These are phyloP conservation scores for Penicillium goetzii DNA, from an alignment of 495 filamentous ascomycete genomes.

Conservation along the genomic window DNA sequence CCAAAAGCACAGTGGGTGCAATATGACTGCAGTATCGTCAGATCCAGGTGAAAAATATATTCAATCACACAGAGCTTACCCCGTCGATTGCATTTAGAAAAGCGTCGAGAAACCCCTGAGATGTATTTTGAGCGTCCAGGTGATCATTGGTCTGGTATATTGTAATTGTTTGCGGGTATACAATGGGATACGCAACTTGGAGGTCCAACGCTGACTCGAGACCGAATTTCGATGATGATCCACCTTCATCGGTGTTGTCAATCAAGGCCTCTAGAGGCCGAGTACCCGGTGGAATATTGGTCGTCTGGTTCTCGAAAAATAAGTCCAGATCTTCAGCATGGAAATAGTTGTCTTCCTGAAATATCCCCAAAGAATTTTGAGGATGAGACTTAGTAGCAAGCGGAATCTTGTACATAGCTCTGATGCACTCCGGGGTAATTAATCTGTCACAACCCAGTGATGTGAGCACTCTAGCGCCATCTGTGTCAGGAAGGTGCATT, in stretches of 20 bases:
- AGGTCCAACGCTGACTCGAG: slow-evolving; percentile 5
- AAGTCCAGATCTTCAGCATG: slow-evolving; percentile 5
- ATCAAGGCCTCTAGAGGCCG: slow-evolving; percentile 1
- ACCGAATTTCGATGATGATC: slow-evolving; percentile 3
- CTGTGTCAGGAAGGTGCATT: neutral
- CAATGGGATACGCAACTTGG: slow-evolving; percentile 4
- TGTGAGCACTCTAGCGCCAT: neutral
- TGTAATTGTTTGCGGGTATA: slow-evolving; percentile 1
- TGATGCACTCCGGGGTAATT: slow-evolving; percentile 1
- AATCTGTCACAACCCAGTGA: neutral
- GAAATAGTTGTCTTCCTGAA: slow-evolving; percentile 7
- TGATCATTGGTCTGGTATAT: slow-evolving; percentile 2
- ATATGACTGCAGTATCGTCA: slow-evolving; percentile 1
- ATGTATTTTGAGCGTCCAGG: neutral
- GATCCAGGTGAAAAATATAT: neutral
- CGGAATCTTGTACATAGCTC: slow-evolving; percentile 4
- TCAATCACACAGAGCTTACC: neutral
- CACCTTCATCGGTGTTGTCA: neutral
- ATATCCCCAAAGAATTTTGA: slow-evolving; percentile 3
- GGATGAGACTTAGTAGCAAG: neutral
- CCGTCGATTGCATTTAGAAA: slow-evolving; percentile 6
- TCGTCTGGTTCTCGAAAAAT: slow-evolving; percentile 3
- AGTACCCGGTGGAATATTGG: slow-evolving; percentile 5
- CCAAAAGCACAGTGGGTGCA: neutral
- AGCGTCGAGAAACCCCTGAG: neutral